These are phyloP conservation scores for Kitagawia praeruptora DNA, from an alignment of 129 eudicot species.

Conservation along the genomic window DNA sequence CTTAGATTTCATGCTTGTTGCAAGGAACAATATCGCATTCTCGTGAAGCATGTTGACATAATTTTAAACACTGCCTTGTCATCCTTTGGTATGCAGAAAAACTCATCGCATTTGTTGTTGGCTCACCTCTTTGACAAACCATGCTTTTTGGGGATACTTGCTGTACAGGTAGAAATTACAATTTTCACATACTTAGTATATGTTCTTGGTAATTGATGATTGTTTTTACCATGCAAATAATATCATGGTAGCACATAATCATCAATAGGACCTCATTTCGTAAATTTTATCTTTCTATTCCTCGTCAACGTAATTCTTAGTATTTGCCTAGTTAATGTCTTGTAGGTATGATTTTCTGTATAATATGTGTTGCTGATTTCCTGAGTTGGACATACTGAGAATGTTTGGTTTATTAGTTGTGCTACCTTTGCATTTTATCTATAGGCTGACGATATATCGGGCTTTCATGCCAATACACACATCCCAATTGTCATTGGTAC, in stretches of 20 bases:
- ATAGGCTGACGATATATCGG: conserved; percentile 82
- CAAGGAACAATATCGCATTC: neutral
- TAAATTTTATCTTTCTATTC: too few relatives aligned
- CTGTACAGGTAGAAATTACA: conserved; percentile 47
- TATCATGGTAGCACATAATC: too few relatives aligned
- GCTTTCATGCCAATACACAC: conserved; percentile 89
- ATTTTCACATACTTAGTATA: neutral
- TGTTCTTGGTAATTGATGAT: neutral
- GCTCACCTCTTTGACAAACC: conserved; percentile 99
- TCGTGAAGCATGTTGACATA: neutral
- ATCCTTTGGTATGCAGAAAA: conserved; percentile 35
- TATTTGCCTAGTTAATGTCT: too few relatives aligned
- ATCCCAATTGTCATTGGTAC: conserved; percentile 90
- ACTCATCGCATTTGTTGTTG: conserved; percentile 63
- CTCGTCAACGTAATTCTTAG: too few relatives aligned
- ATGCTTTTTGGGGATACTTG: conserved; percentile 83
- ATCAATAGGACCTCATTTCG: too few relatives aligned
- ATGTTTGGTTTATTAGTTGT: neutral
- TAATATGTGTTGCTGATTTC: too few relatives aligned
- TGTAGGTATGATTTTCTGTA: too few relatives aligned
- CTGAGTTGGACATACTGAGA: too few relatives aligned
- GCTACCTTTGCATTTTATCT: neutral
- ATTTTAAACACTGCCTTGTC: too few relatives aligned
- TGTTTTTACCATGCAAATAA: neutral
- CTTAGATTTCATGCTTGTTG: neutral